phyloP scores from a whole-genome alignment of 306 rosid species.

The Dalbergia cochinchinensis region DNA sequence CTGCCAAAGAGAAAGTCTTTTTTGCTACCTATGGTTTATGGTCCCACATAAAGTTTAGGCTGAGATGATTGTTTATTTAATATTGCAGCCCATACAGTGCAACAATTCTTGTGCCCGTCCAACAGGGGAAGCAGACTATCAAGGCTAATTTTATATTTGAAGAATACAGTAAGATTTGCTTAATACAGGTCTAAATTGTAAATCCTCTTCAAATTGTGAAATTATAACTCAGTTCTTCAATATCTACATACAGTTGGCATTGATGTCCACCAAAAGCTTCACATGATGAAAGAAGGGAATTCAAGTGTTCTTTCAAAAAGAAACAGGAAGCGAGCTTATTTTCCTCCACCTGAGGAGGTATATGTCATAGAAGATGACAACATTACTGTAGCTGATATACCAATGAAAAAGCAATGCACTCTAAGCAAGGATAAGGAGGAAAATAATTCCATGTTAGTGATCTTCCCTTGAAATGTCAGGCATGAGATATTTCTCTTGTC shows the following conservation, averaged over 20 bases:
- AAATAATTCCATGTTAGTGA: constrained; percentile 63
- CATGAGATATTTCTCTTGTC: neutral
- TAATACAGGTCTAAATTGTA: constrained; percentile 40
- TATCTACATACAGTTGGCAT: constrained; percentile 75
- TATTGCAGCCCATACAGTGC: constrained; percentile 83
- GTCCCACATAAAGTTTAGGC: constrained; percentile 37
- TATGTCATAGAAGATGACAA: constrained; percentile 64
- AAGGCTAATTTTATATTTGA: constrained; percentile 85
- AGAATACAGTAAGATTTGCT: constrained; percentile 72
- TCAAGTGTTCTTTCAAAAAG: constrained; percentile 50
- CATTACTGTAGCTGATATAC: constrained; percentile 48
- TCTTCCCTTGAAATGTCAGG: constrained; percentile 36
- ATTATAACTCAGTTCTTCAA: constrained; percentile 17
- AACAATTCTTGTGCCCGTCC: constrained; percentile 65
- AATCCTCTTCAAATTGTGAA: constrained; percentile 3
- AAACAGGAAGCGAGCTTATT: constrained; percentile 55
- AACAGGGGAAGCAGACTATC: constrained; percentile 78
- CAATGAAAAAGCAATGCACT: constrained; percentile 52
- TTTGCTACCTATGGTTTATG: constrained; percentile 22
- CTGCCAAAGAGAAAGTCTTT: constrained; percentile 21
- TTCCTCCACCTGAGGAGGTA: constrained; percentile 59
- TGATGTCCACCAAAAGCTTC: constrained; percentile 74
- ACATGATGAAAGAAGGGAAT: constrained; percentile 59
- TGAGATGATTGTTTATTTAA: constrained; percentile 42
- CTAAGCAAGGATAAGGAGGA: constrained; percentile 45